Conservation (phyloP, 164 flowering plant species). For the Vitis rupestris region DNA sequence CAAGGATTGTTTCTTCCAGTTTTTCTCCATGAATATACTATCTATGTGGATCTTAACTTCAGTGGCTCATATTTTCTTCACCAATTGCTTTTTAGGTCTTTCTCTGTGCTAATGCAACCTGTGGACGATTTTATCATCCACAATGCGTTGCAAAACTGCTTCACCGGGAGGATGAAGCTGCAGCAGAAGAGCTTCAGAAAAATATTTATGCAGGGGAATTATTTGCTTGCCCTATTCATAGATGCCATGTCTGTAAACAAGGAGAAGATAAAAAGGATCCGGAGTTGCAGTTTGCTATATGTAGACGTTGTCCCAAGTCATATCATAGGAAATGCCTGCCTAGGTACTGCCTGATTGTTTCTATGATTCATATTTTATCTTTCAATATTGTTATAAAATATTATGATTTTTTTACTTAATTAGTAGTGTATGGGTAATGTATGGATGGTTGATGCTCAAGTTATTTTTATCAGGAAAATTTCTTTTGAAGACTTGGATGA, state of each 20-base stretch:
- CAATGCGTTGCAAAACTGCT: conserved; percentile 61
- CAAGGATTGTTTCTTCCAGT: too few relatives aligned
- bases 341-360: conserved; percentile 38
- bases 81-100: conserved; percentile 51
- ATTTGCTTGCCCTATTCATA: conserved; percentile 77
- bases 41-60: background rate
- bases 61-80: background rate
- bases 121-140: conserved; percentile 85
- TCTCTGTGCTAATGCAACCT: conserved; percentile 64
- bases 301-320: conserved; percentile 87
- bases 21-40: background rate
- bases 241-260: conserved; percentile 55
- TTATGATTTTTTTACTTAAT: background rate
- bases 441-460: conserved; percentile 1
- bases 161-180: conserved; percentile 30
- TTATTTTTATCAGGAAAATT: conserved; percentile 47
- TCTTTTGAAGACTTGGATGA: conserved; percentile 37
- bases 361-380: background rate
- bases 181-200: conserved; percentile 39
- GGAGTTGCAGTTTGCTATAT: conserved; percentile 73
- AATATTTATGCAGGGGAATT: conserved; percentile 56
- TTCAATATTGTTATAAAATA: background rate
- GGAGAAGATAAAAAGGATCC: conserved; percentile 46
- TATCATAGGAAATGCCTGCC: conserved; percentile 93
- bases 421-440: background rate